Percentiles rank a stretch among this genome's conserved stretches.
phyloP scores from a whole-genome alignment of 192 early-diverging fungal species.

The Cetraspora pellucida region DNA sequence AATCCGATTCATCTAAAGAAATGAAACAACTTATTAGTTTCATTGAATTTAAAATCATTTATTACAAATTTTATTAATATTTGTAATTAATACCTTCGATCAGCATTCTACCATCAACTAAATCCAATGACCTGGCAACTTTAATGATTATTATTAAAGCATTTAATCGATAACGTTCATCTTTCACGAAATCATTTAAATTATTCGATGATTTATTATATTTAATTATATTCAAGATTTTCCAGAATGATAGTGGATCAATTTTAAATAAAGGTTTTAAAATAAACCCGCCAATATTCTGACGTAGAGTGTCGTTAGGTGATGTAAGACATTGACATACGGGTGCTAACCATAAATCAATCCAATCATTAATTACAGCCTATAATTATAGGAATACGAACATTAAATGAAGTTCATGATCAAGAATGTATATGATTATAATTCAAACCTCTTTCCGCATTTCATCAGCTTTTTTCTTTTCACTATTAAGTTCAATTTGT shows the following conservation, averaged over 20 bases:
- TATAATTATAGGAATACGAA: neutral
- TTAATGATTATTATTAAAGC: constrained; percentile 65
- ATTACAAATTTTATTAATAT: neutral
- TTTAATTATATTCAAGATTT: constrained; percentile 45
- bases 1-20: neutral
- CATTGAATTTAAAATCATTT: neutral
- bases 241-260: constrained; percentile 49
- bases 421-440: neutral
- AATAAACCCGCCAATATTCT: constrained; percentile 59
- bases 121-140: constrained; percentile 56
- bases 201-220: constrained; percentile 22
- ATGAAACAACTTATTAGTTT: neutral
- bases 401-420: neutral
- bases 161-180: constrained; percentile 53
- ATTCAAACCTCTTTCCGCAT: neutral
- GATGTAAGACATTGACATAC: constrained; percentile 57
- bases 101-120: constrained; percentile 53
- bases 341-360: constrained; percentile 60
- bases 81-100: constrained; percentile 24
- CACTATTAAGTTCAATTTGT: neutral
- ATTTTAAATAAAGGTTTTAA: constrained; percentile 57
- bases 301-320: constrained; percentile 53
- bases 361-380: constrained; percentile 45
- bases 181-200: constrained; percentile 36
- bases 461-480: constrained; percentile 31